These are phyloP conservation scores for Populus pruinosa DNA, from an alignment of 345 rosid species.

Conservation along the genomic window DNA sequence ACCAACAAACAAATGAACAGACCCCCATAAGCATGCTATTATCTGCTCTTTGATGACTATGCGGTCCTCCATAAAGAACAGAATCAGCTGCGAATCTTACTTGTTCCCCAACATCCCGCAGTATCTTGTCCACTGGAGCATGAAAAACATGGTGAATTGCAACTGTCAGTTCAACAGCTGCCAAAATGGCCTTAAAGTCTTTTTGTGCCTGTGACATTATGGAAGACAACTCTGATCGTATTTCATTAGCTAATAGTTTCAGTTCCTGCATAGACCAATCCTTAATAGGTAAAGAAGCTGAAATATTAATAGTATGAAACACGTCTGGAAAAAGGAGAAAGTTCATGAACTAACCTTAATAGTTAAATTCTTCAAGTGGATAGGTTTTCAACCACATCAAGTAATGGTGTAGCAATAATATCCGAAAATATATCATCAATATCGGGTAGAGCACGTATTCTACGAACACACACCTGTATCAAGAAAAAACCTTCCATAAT, in stretches of 20 bases:
- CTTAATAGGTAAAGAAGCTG: conserved; percentile 1
- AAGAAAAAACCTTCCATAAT: neutral
- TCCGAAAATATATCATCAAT: conserved; percentile 66
- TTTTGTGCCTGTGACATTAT: conserved; percentile 42
- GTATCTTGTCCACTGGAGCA: conserved; percentile 78
- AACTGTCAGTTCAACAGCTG: conserved; percentile 72
- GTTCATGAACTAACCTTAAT: conserved; percentile 46
- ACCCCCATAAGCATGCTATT: neutral
- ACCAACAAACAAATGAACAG: neutral
- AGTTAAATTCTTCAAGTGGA: conserved; percentile 67
- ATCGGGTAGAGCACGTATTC: conserved; percentile 55
- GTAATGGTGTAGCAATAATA: conserved; percentile 60
- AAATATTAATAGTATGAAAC: neutral
- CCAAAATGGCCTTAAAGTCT: conserved; percentile 62
- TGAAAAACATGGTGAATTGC: conserved; percentile 83
- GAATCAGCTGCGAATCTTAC: conserved; percentile 30
- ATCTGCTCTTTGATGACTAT: neutral
- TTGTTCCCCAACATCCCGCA: conserved; percentile 90
- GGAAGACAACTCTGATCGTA: conserved; percentile 56
- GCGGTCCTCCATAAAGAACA: neutral
- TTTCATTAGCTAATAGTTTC: conserved; percentile 67
- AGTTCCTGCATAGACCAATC: conserved; percentile 52
- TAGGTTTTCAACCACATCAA: conserved; percentile 72
- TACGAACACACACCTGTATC: conserved; percentile 41
- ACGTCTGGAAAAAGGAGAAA: conserved; percentile 6